These are phyloP conservation scores for Calophaca sinica DNA, from an alignment of 306 rosid genomes.

Conservation along the genomic window DNA sequence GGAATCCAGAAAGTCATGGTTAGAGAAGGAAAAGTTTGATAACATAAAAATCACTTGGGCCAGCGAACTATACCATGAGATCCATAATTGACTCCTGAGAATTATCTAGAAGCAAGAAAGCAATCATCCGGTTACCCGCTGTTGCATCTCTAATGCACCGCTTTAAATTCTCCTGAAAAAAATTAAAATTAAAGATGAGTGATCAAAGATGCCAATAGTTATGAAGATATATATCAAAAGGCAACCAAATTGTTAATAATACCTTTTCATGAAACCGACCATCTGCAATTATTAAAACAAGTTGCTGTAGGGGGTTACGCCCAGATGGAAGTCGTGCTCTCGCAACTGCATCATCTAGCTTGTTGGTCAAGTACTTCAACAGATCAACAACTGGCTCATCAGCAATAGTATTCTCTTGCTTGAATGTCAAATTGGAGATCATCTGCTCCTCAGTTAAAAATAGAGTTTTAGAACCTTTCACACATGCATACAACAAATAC, in stretches of 20 bases:
- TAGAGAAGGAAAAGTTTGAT: not conserved
- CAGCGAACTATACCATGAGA: slow-evolving; percentile 51
- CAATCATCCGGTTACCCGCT: slow-evolving; percentile 79
- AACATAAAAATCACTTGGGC: slow-evolving; percentile 16
- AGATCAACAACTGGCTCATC: slow-evolving; percentile 89
- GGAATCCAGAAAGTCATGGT: slow-evolving; percentile 34
- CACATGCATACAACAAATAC: no score
- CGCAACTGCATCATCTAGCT: slow-evolving; percentile 71
- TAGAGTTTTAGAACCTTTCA: slow-evolving; percentile 41
- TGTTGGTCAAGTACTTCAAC: slow-evolving; percentile 69
- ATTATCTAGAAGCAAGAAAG: slow-evolving; percentile 80
- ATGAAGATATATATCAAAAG: not conserved
- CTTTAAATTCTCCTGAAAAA: slow-evolving; percentile 68
- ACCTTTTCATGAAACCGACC: slow-evolving; percentile 87
- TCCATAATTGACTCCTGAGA: slow-evolving; percentile 73
- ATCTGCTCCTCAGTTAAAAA: slow-evolving; percentile 58
- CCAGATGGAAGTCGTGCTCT: slow-evolving; percentile 92
- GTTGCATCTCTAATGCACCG: slow-evolving; percentile 67
- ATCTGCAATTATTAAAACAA: slow-evolving; percentile 88
- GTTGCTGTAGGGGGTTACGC: slow-evolving; percentile 82
- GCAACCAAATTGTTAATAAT: not conserved
- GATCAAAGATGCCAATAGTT: not conserved
- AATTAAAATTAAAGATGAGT: not conserved
- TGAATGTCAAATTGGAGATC: slow-evolving; percentile 85
- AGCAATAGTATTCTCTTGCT: slow-evolving; percentile 82